Conservation (phyloP, 768 basidiomycete genomes). For the Multifurca ochricompacta region DNA sequence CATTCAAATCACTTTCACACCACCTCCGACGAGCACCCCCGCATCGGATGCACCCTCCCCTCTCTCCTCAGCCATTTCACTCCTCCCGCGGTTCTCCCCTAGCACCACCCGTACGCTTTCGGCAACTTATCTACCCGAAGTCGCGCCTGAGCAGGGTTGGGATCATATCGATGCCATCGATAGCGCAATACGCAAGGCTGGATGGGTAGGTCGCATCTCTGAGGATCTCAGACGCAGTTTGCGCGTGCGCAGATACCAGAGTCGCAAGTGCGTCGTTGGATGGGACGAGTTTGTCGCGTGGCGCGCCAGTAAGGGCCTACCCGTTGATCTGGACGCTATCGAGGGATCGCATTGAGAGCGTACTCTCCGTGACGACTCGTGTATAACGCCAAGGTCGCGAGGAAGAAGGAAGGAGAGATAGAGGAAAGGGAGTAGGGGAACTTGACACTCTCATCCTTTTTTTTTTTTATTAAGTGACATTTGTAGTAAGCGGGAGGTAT, state of each 20-base stretch:
- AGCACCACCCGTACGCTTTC: conserved; percentile 49
- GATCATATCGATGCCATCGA: conserved; percentile 82
- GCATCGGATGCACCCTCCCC: conserved; percentile 65
- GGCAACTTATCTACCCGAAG: conserved; percentile 90
- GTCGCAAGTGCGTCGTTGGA: conserved; percentile 52
- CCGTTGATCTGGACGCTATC: conserved; percentile 3
- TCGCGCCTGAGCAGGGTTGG: conserved; percentile 93
- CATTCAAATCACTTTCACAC: conserved; percentile 80
- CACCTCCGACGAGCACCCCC: conserved; percentile 49
- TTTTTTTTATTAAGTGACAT: too few species aligned
- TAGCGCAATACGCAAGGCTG: conserved; percentile 89
- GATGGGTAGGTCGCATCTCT: conserved; percentile 74
- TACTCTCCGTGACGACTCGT: too few species aligned
- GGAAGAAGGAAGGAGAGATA: not conserved
- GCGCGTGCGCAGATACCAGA: conserved; percentile 77
- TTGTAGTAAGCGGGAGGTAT: too few species aligned
- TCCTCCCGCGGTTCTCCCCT: conserved; percentile 31
- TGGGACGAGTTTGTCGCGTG: conserved; percentile 78
- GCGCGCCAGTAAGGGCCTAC: conserved; percentile 46
- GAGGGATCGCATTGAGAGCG: too few species aligned
- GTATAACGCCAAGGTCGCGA: too few species aligned
- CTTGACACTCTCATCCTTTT: too few species aligned
- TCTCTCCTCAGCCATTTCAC: conserved; percentile 53
- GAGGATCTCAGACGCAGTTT: conserved; percentile 74
- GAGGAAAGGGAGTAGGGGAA: too few species aligned